Evolutionary conservation across 129 eudicot genomes (phyloP).

Genomic region (Chrysanthemum lavandulifolium): DNA sequence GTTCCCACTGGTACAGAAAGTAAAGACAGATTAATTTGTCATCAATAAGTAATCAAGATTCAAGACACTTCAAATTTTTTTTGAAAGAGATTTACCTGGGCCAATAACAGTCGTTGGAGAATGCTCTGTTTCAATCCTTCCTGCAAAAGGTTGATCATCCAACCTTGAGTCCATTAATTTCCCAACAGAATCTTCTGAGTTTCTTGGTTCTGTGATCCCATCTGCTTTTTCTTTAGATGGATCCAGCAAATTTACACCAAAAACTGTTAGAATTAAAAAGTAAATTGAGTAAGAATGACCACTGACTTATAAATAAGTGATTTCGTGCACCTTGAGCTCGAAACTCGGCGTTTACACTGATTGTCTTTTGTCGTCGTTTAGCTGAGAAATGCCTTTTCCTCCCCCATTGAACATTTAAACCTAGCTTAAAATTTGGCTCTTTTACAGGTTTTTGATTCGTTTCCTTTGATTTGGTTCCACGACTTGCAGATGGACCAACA

Average conservation of each 20-base stretch:
- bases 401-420: slow-evolving; percentile 18
- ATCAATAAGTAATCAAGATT: not conserved
- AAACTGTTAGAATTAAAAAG: not conserved
- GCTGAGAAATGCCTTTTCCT: not conserved
- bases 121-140: slow-evolving; percentile 51
- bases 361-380: slow-evolving; percentile 39
- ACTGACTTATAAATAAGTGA: not conserved
- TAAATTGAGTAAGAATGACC: not conserved
- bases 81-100: slow-evolving; percentile 37
- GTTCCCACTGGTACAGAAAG: slow-evolving; percentile 9
- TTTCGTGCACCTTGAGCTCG: slow-evolving; percentile 35
- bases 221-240: slow-evolving; percentile 30
- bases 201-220: slow-evolving; percentile 17
- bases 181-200: slow-evolving; percentile 25
- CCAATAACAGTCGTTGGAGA: slow-evolving; percentile 37
- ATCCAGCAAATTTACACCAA: slow-evolving; percentile 36
- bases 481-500: no score
- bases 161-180: slow-evolving; percentile 28
- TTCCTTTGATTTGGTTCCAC: no score
- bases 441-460: not conserved
- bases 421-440: not conserved
- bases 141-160: slow-evolving; percentile 65
- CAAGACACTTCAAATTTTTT: no score
- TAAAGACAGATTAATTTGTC: not conserved
- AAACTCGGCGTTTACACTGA: slow-evolving; percentile 26